Conservation (phyloP, 345 rosid species). For the Abelmoschus esculentus region DNA sequence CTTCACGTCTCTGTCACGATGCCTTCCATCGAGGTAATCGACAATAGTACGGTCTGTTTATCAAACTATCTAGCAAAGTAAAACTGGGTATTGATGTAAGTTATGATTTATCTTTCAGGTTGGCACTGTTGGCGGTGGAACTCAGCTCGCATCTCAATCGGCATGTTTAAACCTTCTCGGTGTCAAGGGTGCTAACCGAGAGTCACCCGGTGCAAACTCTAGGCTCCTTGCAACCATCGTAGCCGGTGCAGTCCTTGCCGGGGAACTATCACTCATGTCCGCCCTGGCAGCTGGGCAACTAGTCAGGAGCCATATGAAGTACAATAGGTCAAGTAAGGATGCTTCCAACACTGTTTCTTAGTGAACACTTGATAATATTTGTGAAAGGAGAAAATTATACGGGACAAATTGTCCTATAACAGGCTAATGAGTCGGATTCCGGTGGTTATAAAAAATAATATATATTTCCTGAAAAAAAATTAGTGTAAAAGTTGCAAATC, state of each 20-base stretch:
- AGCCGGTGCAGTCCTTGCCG: conserved; percentile 66
- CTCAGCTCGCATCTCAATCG: conserved; percentile 71
- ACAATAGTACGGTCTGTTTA: background rate
- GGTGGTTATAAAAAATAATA: too few relatives aligned
- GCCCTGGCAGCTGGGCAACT: conserved; percentile 71
- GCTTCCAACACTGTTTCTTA: conserved; percentile 23
- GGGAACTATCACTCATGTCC: conserved; percentile 65
- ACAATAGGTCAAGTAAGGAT: conserved; percentile 56
- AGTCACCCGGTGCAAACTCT: conserved; percentile 49
- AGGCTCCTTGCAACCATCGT: conserved; percentile 47
- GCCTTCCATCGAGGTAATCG: conserved; percentile 63
- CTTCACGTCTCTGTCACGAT: conserved; percentile 67
- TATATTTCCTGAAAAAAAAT: too few relatives aligned
- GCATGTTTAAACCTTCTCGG: conserved; percentile 65
- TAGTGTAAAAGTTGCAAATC: too few relatives aligned
- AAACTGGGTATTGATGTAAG: background rate
- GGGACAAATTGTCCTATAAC: too few relatives aligned
- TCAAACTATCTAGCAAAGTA: background rate
- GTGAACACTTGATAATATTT: background rate
- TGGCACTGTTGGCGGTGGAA: conserved; percentile 75
- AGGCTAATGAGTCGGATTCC: too few relatives aligned
- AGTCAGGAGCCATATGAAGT: conserved; percentile 65
- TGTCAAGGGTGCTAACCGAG: conserved; percentile 58
- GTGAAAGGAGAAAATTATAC: too few relatives aligned
- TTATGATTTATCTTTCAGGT: conserved; percentile 29